phyloP scores from a whole-genome alignment of 2,329 filamentous ascomycete species.

The Aspergillus sp. region DNA sequence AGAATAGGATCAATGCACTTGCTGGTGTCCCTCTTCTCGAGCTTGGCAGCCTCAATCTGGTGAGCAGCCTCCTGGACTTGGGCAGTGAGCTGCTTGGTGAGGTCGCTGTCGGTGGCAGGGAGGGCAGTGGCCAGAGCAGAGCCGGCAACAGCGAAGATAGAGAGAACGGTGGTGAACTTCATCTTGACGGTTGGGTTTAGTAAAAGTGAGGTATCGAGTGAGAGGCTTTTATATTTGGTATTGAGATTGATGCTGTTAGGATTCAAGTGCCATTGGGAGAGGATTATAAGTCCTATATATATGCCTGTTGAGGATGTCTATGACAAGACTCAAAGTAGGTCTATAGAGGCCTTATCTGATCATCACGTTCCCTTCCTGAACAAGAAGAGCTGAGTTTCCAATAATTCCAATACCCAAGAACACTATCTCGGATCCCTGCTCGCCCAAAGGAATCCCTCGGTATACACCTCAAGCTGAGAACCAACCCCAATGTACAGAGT shows the following conservation, averaged over 20 bases:
- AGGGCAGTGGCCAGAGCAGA: conserved; percentile 28
- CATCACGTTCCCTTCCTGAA: conserved; percentile 7
- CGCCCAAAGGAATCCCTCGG: background rate
- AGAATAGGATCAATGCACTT: conserved; percentile 24
- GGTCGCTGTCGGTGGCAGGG: conserved; percentile 7
- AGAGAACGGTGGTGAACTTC: conserved; percentile 28
- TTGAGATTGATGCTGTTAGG: conserved; percentile 2
- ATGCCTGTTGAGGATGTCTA: background rate
- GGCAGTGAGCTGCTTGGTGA: conserved; percentile 15
- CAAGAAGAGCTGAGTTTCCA: background rate
- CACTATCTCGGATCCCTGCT: background rate
- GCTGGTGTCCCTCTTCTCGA: conserved; percentile 10
- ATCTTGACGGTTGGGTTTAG: conserved; percentile 20
- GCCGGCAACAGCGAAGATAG: conserved; percentile 29
- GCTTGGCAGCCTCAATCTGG: conserved; percentile 5
- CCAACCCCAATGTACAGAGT: background rate
- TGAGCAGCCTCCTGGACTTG: conserved; percentile 16
- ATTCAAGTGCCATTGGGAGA: background rate
- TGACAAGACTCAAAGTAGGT: background rate
- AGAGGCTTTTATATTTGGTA: background rate
- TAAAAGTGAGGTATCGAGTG: background rate
- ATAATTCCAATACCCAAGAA: background rate
- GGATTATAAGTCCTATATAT: conserved; percentile 9
- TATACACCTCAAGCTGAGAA: background rate
- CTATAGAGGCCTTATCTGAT: conserved; percentile 7